Base-by-base conservation (phyloP, 2,329 filamentous ascomycete species). In the Hymenoscyphus occultus region DNA sequence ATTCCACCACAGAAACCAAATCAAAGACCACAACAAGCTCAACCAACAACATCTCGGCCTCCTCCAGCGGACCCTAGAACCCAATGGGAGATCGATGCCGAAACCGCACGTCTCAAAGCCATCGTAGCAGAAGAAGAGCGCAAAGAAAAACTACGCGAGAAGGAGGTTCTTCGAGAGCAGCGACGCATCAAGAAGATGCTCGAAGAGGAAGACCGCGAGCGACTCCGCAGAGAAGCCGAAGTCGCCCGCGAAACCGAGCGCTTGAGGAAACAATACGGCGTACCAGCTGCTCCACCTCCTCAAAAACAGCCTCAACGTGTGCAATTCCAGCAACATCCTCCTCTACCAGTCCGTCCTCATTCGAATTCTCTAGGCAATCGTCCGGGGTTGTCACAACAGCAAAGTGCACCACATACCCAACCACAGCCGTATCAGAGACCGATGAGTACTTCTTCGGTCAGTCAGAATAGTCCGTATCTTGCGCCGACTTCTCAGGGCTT, bases 171-270 rank as follows among this genome's bases (percentile, higher is more conserved):
- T 70, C 80, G 82, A 64, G 80, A 85, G 71, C 80, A 85, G 66
- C 80, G 80, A 65, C 81, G 86, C 51, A 85, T 90, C 62, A 84
- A 87, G 72, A 83, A 82, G 71, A 88, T 90, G 82, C 81, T 90
- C 4, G 84, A 89, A 59, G 80, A 83, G 56, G 90, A 93, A 73
- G 86, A 89, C 32, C 83, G 82, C 64, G 87, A 90, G 70, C 82
- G 80, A 0, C 82, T 78, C 32, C 78, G 77, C 39, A 80, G 81
- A 65, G 83, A 88, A 39, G 84, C 82, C 10, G 84, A 85, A 70
- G 79, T 93, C 1, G 88, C 93, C 22, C 84, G 83, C 67, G 94
- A 99, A 78, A 98, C 95, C 0, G 92, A 95, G 75, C 84, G 93
- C 1, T 80, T 99, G 42, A 81, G 86, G 28, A 85, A 81, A 70